These are phyloP conservation scores for Debaryomyces tyrocola DNA, from an alignment of 805 yeast genomes.

Conservation along the genomic window DNA sequence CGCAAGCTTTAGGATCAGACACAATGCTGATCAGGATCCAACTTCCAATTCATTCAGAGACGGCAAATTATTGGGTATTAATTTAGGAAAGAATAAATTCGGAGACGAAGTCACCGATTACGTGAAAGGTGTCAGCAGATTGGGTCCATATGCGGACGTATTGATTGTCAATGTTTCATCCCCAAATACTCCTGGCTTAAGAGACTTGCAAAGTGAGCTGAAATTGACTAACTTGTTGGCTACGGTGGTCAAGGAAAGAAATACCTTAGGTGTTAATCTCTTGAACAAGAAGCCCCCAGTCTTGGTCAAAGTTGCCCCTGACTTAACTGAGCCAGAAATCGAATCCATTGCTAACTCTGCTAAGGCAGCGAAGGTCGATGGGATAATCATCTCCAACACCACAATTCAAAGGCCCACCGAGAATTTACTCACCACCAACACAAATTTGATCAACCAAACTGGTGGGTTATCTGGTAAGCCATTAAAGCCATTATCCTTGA, in stretches of 20 bases:
- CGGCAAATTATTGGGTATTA: constrained; percentile 72
- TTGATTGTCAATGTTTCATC: constrained; percentile 89
- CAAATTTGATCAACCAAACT: constrained; percentile 48
- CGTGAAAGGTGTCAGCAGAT: constrained; percentile 74
- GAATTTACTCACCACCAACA: constrained; percentile 48
- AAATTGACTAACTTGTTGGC: constrained; percentile 68
- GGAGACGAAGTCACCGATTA: constrained; percentile 92
- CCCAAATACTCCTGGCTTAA: constrained; percentile 94
- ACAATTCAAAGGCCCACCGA: constrained; percentile 77
- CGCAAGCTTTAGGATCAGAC: constrained; percentile 8
- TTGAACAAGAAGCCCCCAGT: constrained; percentile 67
- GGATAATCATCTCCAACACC: constrained; percentile 89
- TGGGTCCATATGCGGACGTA: constrained; percentile 86
- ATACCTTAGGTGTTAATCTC: constrained; percentile 36
- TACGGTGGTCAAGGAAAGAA: constrained; percentile 66
- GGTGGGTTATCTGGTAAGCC: constrained; percentile 97
- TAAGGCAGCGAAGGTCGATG: constrained; percentile 75
- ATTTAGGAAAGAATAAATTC: constrained; percentile 87
- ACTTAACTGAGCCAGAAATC: constrained; percentile 77
- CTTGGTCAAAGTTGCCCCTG: constrained; percentile 92
- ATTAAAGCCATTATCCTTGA: constrained; percentile 72
- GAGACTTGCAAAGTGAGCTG: constrained; percentile 78
- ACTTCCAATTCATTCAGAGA: constrained; percentile 54
- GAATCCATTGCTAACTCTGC: constrained; percentile 81
- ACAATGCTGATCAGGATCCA: constrained; percentile 17